Percentiles rank a stretch among this genome's conserved stretches.
phyloP scores from a whole-genome alignment of 768 basidiomycete genomes.

The Sarcomyxa edulis region DNA sequence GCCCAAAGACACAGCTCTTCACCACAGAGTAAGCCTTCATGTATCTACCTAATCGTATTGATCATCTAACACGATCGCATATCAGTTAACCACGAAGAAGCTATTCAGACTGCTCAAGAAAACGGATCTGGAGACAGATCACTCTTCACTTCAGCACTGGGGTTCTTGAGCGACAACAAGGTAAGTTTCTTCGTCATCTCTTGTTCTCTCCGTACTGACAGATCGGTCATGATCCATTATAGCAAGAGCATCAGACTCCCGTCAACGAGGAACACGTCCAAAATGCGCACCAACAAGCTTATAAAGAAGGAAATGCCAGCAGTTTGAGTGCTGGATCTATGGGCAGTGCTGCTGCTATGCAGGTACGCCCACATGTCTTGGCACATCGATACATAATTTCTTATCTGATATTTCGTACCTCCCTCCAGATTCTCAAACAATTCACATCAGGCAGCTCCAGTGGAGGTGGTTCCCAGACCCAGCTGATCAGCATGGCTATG shows the following conservation, averaged over 20 bases:
- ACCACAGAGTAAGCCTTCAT: slow-evolving; percentile 23
- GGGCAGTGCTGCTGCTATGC: slow-evolving; percentile 75
- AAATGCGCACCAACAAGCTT: slow-evolving; percentile 57
- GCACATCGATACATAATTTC: not conserved
- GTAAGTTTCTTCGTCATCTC: slow-evolving; percentile 20
- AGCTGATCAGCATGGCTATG: slow-evolving; percentile 86
- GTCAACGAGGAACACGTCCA: slow-evolving; percentile 64
- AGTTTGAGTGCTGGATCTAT: slow-evolving; percentile 56
- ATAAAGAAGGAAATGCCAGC: slow-evolving; percentile 44
- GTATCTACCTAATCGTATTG: slow-evolving; percentile 5
- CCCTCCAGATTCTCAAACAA: slow-evolving; percentile 51
- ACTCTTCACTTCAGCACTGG: slow-evolving; percentile 51
- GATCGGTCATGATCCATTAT: too few relatives aligned
- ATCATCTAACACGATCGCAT: slow-evolving; percentile 1
- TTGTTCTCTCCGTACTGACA: not conserved
- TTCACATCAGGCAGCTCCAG: slow-evolving; percentile 53
- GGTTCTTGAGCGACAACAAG: slow-evolving; percentile 47
- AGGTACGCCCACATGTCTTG: slow-evolving; percentile 32
- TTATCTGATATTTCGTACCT: not conserved
- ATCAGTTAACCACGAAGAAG: slow-evolving; percentile 62
- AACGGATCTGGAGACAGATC: slow-evolving; percentile 54
- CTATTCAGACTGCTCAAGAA: slow-evolving; percentile 45
- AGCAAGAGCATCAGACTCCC: slow-evolving; percentile 53
- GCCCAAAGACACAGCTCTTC: slow-evolving; percentile 13
- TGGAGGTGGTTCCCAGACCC: slow-evolving; percentile 43